These are phyloP conservation scores for grape (Vitis vinifera) DNA, from an alignment of 164 flowering plant species.

Conservation along the genomic window ASM3070453v1 NC_081822.1:4736001-4736500, in stretches of 20 bases:
- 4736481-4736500: conserved; percentile 15
- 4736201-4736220: background rate
- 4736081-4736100: conserved; percentile 17
- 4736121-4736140: conserved; percentile 6
- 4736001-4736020: background rate
- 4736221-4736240: background rate
- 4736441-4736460: background rate
- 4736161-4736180: conserved; percentile 28
- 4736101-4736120: conserved; percentile 1
- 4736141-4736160: conserved; percentile 35
- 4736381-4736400: background rate
- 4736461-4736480: background rate
- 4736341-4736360: conserved; percentile 34
- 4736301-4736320: conserved; percentile 27
- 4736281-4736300: conserved; percentile 33
- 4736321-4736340: conserved; percentile 27
- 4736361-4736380: conserved; percentile 18
- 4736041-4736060: conserved; percentile 31
- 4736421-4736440: background rate
- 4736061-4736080: conserved; percentile 32
- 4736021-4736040: conserved; percentile 35
- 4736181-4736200: conserved; percentile 15
- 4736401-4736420: background rate
- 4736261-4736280: conserved; percentile 25
- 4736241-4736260: background rate